Percentiles rank a stretch among this genome's conserved stretches.
Conservation (phyloP, 1,284 basidiomycete species). For the Moniliella sp. region DNA sequence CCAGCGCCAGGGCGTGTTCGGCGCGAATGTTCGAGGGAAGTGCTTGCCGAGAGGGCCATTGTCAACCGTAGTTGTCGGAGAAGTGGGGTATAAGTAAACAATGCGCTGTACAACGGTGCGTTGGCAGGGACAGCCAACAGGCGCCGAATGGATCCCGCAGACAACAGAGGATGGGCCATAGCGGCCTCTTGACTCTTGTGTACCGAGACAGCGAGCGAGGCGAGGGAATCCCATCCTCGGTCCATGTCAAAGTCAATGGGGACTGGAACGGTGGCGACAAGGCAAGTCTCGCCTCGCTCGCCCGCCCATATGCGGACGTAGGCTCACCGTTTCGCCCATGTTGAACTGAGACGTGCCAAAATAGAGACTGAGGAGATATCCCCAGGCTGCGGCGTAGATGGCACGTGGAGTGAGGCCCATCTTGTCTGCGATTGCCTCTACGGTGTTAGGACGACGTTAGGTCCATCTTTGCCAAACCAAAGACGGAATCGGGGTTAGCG, state of each 20-base stretch:
- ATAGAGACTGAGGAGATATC: slow-evolving; percentile 20
- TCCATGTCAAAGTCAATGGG: slow-evolving; percentile 6
- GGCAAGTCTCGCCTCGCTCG: too few species aligned
- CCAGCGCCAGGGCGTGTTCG: slow-evolving; percentile 23
- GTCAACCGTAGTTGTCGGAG: too few species aligned
- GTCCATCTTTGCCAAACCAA: too few species aligned
- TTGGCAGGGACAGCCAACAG: slow-evolving; percentile 13
- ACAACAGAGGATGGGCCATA: slow-evolving; percentile 8
- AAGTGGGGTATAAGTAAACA: background rate
- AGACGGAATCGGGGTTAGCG: too few species aligned
- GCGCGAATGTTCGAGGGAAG: too few species aligned
- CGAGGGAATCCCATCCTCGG: slow-evolving; percentile 5
- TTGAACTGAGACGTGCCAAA: slow-evolving; percentile 18
- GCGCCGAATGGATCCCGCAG: slow-evolving; percentile 11
- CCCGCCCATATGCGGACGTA: too few species aligned
- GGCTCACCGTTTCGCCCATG: slow-evolving; percentile 25
- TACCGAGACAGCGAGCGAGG: too few species aligned
- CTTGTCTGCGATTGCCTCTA: too few species aligned
- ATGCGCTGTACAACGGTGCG: slow-evolving; percentile 11
- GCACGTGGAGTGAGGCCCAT: background rate
- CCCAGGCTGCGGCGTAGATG: slow-evolving; percentile 20
- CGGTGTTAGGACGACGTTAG: too few species aligned
- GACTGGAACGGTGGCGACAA: slow-evolving; percentile 27
- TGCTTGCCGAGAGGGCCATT: too few species aligned
- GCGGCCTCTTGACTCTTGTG: slow-evolving; percentile 4